Conservation (phyloP, 768 basidiomycete genomes). For the Lactarius trivialis region DNA sequence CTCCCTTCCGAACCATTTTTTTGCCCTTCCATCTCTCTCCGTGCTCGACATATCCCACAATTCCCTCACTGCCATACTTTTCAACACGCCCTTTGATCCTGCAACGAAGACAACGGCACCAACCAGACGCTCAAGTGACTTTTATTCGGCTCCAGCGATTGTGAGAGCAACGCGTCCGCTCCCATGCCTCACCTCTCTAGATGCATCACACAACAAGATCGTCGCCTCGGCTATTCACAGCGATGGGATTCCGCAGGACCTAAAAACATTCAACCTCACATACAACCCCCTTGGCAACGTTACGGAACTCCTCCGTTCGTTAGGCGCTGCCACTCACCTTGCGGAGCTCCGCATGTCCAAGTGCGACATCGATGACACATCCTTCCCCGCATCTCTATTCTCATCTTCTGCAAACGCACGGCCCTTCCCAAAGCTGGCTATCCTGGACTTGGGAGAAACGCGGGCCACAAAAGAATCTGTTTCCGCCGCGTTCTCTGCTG, state of each 20-base stretch:
- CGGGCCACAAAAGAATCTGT: slow-evolving; percentile 44
- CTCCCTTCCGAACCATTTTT: slow-evolving; percentile 56
- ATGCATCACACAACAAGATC: slow-evolving; percentile 65
- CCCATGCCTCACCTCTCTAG: slow-evolving; percentile 56
- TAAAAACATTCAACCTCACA: slow-evolving; percentile 59
- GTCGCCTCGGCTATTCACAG: slow-evolving; percentile 47
- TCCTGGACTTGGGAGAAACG: slow-evolving; percentile 66
- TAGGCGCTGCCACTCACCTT: slow-evolving; percentile 17
- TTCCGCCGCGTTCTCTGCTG: slow-evolving; percentile 37
- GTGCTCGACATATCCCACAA: slow-evolving; percentile 71
- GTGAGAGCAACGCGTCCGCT: slow-evolving; percentile 56
- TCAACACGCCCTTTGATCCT: slow-evolving; percentile 48
- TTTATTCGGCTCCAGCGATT: slow-evolving; percentile 54
- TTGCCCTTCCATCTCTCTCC: slow-evolving; percentile 60
- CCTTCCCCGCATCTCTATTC: slow-evolving; percentile 40
- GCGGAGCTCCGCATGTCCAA: slow-evolving; percentile 14
- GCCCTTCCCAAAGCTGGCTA: slow-evolving; percentile 44
- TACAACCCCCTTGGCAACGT: slow-evolving; percentile 54
- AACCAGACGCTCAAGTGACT: slow-evolving; percentile 40
- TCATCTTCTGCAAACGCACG: slow-evolving; percentile 20
- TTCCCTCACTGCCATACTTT: slow-evolving; percentile 50
- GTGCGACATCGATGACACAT: slow-evolving; percentile 49
- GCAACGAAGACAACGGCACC: slow-evolving; percentile 23
- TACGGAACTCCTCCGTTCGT: slow-evolving; percentile 8
- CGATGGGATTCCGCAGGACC: slow-evolving; percentile 41